Evolutionary conservation across 108 stramenopile species (phyloP).

Genomic region (Licmophora abbreviata): DNA sequence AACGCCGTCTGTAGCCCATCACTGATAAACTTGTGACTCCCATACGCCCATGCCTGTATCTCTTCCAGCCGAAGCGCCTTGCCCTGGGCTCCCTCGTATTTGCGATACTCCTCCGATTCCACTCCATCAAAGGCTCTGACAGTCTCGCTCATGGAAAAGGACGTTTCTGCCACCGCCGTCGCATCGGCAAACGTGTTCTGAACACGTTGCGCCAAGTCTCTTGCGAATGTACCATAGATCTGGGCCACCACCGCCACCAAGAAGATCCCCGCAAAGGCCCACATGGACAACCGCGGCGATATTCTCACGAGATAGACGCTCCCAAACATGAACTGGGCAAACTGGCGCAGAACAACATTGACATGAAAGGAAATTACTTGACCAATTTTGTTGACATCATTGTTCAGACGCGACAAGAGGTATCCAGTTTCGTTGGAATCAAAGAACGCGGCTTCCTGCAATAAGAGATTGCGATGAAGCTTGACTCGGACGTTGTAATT

Average conservation of each 20-base stretch:
- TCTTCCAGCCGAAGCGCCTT: slow-evolving; percentile 71
- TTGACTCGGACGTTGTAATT: slow-evolving; percentile 84
- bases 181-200: slow-evolving; percentile 74
- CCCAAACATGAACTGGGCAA: slow-evolving; percentile 75
- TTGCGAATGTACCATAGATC: slow-evolving; percentile 68
- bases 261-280: slow-evolving; percentile 61
- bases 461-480: slow-evolving; percentile 72
- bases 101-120: slow-evolving; percentile 40
- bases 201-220: slow-evolving; percentile 56
- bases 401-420: slow-evolving; percentile 72
- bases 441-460: slow-evolving; percentile 87
- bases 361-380: slow-evolving; percentile 77
- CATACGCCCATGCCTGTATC: slow-evolving; percentile 83
- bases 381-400: slow-evolving; percentile 86
- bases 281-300: slow-evolving; percentile 47
- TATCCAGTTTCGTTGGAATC: slow-evolving; percentile 74
- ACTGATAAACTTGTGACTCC: slow-evolving; percentile 72
- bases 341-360: slow-evolving; percentile 72
- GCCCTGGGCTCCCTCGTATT: slow-evolving; percentile 67
- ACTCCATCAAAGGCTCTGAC: slow-evolving; percentile 78
- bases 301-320: slow-evolving; percentile 58
- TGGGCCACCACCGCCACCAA: slow-evolving; percentile 57
- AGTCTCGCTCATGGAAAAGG: slow-evolving; percentile 80
- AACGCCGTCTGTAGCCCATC: slow-evolving; percentile 59
- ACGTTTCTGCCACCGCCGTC: slow-evolving; percentile 77